Conservation (phyloP, 2,329 filamentous ascomycete genomes). For the Epichloe gansuensis region DNA sequence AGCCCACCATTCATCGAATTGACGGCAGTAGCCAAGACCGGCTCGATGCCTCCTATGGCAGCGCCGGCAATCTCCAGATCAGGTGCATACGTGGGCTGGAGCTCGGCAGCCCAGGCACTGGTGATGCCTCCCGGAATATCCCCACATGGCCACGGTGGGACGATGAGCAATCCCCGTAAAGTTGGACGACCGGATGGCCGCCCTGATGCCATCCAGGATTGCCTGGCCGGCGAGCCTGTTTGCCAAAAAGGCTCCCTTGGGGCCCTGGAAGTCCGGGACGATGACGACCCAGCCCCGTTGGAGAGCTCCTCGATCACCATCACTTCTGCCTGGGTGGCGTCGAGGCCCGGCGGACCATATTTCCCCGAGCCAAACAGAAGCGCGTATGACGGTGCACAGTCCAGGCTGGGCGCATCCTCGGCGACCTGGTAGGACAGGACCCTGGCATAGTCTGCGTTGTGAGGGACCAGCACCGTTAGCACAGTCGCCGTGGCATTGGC, state of each 20-base stretch:
- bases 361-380: slow-evolving; percentile 9
- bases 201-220: slow-evolving; percentile 31
- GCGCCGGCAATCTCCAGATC: slow-evolving; percentile 15
- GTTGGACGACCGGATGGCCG: slow-evolving; percentile 18
- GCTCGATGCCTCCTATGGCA: slow-evolving; percentile 14
- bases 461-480: slow-evolving; percentile 26
- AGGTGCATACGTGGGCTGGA: slow-evolving; percentile 15
- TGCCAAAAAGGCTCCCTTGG: slow-evolving; percentile 29
- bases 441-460: slow-evolving; percentile 15
- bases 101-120: slow-evolving; percentile 13
- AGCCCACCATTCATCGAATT: slow-evolving; percentile 8
- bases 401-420: slow-evolving; percentile 25
- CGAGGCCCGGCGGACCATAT: slow-evolving; percentile 20
- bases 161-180: slow-evolving; percentile 19
- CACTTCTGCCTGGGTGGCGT: slow-evolving; percentile 13
- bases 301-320: slow-evolving; percentile 18
- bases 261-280: slow-evolving; percentile 34
- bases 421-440: slow-evolving; percentile 32
- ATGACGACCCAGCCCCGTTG: slow-evolving; percentile 33
- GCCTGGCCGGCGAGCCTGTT: slow-evolving; percentile 29
- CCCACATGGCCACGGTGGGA: slow-evolving; percentile 32
- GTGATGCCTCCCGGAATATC: slow-evolving; percentile 16
- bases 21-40: slow-evolving; percentile 10
- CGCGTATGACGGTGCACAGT: slow-evolving; percentile 20
- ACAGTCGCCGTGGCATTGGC: slow-evolving; percentile 24